Conservation (phyloP, 257 asterid species). For the Primulina huaijiensis region DNA sequence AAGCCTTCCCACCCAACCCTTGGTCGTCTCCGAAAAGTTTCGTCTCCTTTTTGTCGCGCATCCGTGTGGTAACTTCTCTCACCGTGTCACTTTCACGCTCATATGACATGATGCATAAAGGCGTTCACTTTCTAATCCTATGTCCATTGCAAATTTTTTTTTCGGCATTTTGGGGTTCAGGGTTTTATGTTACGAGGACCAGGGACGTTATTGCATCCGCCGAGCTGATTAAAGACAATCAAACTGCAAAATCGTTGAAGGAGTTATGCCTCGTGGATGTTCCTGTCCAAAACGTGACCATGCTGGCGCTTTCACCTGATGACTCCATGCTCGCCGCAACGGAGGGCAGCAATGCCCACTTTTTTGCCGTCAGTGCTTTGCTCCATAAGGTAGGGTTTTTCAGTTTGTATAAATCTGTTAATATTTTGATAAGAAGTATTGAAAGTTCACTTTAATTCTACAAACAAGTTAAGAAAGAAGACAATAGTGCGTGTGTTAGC, state of each 20-base stretch:
- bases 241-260: constrained; percentile 44
- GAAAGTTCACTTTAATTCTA: neutral
- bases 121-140: neutral
- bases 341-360: constrained; percentile 49
- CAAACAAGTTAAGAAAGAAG: neutral
- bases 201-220: constrained; percentile 68
- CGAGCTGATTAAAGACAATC: constrained; percentile 50
- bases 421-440: neutral
- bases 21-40: constrained; percentile 71
- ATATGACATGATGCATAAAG: neutral
- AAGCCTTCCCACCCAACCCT: constrained; percentile 57
- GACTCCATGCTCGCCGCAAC: constrained; percentile 78
- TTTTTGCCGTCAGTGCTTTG: constrained; percentile 77
- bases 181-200: constrained; percentile 86
- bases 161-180: constrained; percentile 37
- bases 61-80: constrained; percentile 45
- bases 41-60: constrained; percentile 75
- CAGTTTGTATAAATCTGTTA: neutral
- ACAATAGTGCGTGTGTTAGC: neutral
- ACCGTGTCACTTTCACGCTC: neutral
- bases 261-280: constrained; percentile 64
- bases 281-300: constrained; percentile 52
- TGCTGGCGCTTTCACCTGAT: constrained; percentile 57
- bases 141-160: constrained; percentile 2
- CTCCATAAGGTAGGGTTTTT: constrained; percentile 55